These are phyloP conservation scores for Perkinsela sp. DNA, from an alignment of 208 protist species.

Conservation along the genomic window DNA sequence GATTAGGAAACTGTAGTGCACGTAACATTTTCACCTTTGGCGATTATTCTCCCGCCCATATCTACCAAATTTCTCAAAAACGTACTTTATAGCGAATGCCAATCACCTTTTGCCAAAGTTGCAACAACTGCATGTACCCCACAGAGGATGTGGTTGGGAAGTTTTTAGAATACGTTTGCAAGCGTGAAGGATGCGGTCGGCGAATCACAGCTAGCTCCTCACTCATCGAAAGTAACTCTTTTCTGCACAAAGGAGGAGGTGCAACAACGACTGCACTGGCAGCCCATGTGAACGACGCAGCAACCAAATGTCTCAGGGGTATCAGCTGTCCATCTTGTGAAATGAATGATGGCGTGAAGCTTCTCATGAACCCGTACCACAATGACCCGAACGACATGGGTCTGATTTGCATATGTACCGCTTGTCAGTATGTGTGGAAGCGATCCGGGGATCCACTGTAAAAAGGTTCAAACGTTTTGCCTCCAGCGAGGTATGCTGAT, in stretches of 20 bases:
- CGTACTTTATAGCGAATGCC: background rate
- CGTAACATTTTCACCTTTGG: conserved; percentile 1
- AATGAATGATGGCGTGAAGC: background rate
- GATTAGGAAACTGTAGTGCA: conserved; percentile 15
- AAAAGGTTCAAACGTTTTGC: too few species aligned
- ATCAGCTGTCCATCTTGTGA: background rate
- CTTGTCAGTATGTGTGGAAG: background rate
- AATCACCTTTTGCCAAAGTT: conserved; percentile 56
- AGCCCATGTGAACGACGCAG: background rate
- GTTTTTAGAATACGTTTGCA: conserved; percentile 7
- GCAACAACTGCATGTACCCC: conserved; percentile 59
- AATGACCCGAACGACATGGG: background rate
- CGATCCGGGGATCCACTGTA: background rate
- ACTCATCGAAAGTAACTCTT: background rate
- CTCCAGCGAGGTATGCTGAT: too few species aligned
- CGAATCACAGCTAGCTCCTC: background rate
- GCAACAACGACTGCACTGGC: background rate
- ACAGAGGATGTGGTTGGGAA: conserved; percentile 16
- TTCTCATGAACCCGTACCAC: background rate
- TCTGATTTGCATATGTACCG: background rate
- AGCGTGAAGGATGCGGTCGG: background rate
- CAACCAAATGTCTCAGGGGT: background rate
- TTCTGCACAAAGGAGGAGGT: background rate
- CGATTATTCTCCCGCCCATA: conserved; percentile 1
- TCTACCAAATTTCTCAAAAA: conserved; percentile 2